Evolutionary conservation across 2,329 filamentous ascomycete species (phyloP).

Genomic region (Aspergillus glaucus): DNA sequence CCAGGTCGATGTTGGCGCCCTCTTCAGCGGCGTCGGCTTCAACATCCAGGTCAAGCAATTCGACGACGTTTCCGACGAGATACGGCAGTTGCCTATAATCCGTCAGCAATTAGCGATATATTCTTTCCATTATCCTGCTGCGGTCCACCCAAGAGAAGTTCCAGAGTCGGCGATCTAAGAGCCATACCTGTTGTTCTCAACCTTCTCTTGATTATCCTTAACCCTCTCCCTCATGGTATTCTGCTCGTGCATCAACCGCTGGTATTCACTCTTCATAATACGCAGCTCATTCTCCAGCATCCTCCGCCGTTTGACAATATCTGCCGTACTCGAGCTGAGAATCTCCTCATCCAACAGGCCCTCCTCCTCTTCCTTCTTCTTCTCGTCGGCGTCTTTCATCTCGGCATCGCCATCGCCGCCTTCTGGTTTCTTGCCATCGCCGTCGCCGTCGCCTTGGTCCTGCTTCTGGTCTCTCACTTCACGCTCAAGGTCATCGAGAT

Average conservation of each 20-base stretch:
- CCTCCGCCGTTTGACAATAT: constrained; percentile 84
- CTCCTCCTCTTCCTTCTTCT: constrained; percentile 60
- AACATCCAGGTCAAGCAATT: constrained; percentile 92
- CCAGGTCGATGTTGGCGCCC: constrained; percentile 95
- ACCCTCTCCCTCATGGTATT: constrained; percentile 96
- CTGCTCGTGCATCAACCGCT: constrained; percentile 91
- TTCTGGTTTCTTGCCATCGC: constrained; percentile 49
- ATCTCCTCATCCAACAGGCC: constrained; percentile 91
- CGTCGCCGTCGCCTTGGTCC: constrained; percentile 52
- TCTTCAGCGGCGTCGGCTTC: constrained; percentile 94
- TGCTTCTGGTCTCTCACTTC: constrained; percentile 67
- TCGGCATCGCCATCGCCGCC: constrained; percentile 68
- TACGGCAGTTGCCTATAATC: constrained; percentile 71
- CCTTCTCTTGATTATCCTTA: constrained; percentile 98
- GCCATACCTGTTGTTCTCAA: constrained; percentile 87
- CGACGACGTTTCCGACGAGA: constrained; percentile 95
- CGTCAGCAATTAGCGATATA: neutral
- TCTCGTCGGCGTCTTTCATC: constrained; percentile 76
- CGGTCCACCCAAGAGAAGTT: neutral
- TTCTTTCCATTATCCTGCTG: neutral
- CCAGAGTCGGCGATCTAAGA: neutral
- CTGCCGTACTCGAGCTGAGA: constrained; percentile 83
- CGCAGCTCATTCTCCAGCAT: constrained; percentile 95
- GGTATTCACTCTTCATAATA: constrained; percentile 97
- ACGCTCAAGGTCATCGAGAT: constrained; percentile 82